Percentiles rank a stretch among this genome's conserved stretches.
These are phyloP conservation scores for Umbelopsis sp. DNA, from an alignment of 371 early-diverging fungal genomes.

Conservation along the genomic window DNA sequence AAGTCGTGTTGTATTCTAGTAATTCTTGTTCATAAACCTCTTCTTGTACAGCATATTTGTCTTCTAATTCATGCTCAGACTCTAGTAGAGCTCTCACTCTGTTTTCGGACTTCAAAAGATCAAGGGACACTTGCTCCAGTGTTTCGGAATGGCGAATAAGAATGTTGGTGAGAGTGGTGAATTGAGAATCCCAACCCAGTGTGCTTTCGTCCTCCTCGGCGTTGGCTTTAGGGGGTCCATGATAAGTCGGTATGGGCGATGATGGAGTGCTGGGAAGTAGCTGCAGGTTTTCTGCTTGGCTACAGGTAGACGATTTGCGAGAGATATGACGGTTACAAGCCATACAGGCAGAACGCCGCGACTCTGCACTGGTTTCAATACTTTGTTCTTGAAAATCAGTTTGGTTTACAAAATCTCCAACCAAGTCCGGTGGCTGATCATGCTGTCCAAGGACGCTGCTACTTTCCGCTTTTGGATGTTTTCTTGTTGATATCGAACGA, in stretches of 20 bases:
- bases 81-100: neutral
- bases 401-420: slow-evolving; percentile 16
- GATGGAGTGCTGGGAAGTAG: neutral
- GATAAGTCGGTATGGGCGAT: slow-evolving; percentile 3
- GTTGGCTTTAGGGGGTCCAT: neutral
- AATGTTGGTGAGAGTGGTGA: neutral
- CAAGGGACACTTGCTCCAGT: neutral
- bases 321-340: slow-evolving; percentile 11
- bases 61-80: neutral
- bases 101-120: slow-evolving; percentile 17
- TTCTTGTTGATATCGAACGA: neutral
- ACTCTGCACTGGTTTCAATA: neutral
- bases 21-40: neutral
- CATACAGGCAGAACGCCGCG: slow-evolving; percentile 11
- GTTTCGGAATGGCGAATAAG: neutral
- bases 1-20: neutral
- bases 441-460: neutral
- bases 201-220: neutral
- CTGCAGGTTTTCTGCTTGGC: neutral
- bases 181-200: neutral
- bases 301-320: neutral
- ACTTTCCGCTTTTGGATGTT: slow-evolving; percentile 9
- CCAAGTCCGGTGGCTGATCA: slow-evolving; percentile 11
- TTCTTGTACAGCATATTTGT: neutral
- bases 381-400: slow-evolving; percentile 1